Base-by-base conservation (phyloP, 306 rosid species). In the Glycine tomentella region DNA sequence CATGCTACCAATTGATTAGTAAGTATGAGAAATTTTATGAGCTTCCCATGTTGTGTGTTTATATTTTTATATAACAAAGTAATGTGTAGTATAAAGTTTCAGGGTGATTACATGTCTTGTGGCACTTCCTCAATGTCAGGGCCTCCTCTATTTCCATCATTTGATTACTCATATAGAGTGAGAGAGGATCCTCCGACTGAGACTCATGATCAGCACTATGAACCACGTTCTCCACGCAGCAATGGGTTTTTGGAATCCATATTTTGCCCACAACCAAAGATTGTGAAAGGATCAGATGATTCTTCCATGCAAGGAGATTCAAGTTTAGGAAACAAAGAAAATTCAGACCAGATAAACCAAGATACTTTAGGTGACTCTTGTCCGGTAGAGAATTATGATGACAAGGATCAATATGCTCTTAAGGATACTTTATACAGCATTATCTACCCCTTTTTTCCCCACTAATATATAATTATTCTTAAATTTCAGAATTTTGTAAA, bases 181-280 rank as follows among this genome's bases (percentile, higher is more conserved):
- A 13, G 15, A 11, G 56, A 17, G 3, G 1, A 45, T 45, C 13
- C 36, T 68, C 38, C 7, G 0, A 2, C 8, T 10, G 17, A 46
- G 8, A 45, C 40, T 9, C 38, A 36, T 3, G 5, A 36, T 4
- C 5, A 9, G 2, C 4, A 4, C 78, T 86, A 66, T 40, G 82
- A 76, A 79, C 48, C 83, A 25, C 17, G 66, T 76, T 76, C 88
- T 56, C 92, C 89, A 8, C 79, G 67, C 16, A 83, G 74, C 66
- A 85, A 82, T 88, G 93, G 95, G 36, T 79, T 84, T 81, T 84
- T 91, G 69, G 95, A 90, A 79, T 85, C 88, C 14, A 69, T 93
- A 36, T 17, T 89, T 17, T 72, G 74, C n/a, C 87, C 82, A 67
- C 50, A 91, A 34, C 49, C 92, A 34, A 81, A 74, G 67, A 50